Base-by-base conservation (phyloP, 805 yeast species). In the Wickerhamomyces bovis region DNA sequence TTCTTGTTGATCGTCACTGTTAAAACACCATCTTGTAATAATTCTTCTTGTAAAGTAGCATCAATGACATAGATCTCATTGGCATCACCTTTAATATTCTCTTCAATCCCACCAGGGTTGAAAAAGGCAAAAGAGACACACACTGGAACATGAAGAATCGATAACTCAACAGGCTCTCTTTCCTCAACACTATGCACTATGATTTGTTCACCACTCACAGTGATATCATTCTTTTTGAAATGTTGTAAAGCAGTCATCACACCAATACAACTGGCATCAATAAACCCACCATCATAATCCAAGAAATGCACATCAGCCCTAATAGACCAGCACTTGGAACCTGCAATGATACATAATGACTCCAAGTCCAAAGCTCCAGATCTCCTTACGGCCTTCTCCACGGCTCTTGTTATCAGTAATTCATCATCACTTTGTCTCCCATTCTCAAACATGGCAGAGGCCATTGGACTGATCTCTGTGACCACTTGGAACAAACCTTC, bases 361-460 rank as follows among this genome's bases (percentile, higher is more conserved):
- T 94, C 99, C 38, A 92, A 74, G 65, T 94, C 99, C 40, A 94
- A 68, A 0, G 98, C 96, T 51, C 86, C 86, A 1, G 96, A 85
- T 60, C 97, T 75, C 59, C 96, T 77, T 41, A 94, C 83, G 1
- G 97, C 90, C 61, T 92, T 94, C 60, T 94, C 99, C 39, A 94
- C 81, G 48, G 90, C 73, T 61, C 98, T 71, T 8, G 89, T 76
- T 20, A 90, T 81, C 49, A 89, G 66, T 22, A 87, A 77, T 62
- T 94, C 98, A 46, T 86, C 89, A 48, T 84, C 86, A n/a, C 85
- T 74, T 51, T 78, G 81, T 50, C 75, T 74, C 25, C 77, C 71
- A 55, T 79, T 80, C 56, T 90, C 96, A 63, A 89, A 89, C 55
- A 79, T 73, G 1, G 95, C 83, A 6, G 89, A 81, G 1, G 97